Conservation (phyloP, 164 flowering plant species). For the Liriodendron chinense region DNA sequence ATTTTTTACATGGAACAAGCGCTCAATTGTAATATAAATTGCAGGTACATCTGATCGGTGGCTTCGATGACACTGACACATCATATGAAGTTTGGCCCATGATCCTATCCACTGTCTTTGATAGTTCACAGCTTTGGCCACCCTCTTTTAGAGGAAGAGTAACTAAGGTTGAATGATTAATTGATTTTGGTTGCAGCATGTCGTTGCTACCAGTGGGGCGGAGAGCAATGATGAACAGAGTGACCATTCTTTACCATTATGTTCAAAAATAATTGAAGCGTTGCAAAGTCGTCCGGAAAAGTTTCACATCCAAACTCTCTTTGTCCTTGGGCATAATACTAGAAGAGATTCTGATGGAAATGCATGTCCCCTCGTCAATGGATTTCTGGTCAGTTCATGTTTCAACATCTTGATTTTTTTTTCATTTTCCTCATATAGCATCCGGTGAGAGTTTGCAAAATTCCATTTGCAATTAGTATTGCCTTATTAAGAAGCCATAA, state of each 20-base stretch:
- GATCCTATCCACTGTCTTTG: slow-evolving; percentile 23
- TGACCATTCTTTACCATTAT: slow-evolving; percentile 74
- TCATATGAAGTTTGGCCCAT: slow-evolving; percentile 43
- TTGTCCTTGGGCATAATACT: slow-evolving; percentile 79
- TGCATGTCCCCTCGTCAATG: slow-evolving; percentile 57
- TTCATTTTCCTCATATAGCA: not conserved
- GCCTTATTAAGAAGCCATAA: not conserved
- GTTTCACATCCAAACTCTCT: slow-evolving; percentile 68
- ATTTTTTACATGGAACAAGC: not conserved
- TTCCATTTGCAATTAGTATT: not conserved
- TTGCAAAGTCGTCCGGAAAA: slow-evolving; percentile 41
- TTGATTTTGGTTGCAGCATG: slow-evolving; percentile 44
- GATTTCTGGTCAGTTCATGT: slow-evolving; percentile 62
- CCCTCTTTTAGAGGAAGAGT: slow-evolving; percentile 15
- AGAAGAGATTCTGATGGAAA: slow-evolving; percentile 63
- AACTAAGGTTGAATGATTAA: slow-evolving; percentile 14
- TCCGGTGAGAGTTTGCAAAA: not conserved
- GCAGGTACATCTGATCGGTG: slow-evolving; percentile 95
- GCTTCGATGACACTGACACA: slow-evolving; percentile 75
- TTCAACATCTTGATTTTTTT: slow-evolving; percentile 1
- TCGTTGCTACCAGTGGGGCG: slow-evolving; percentile 16
- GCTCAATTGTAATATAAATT: slow-evolving; percentile 13
- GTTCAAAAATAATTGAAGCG: slow-evolving; percentile 58
- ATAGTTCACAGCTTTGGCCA: slow-evolving; percentile 21
- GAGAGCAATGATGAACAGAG: slow-evolving; percentile 19